These are phyloP conservation scores for Saksenaea oblongispora DNA, from an alignment of 371 early-diverging fungal genomes.

Conservation along the genomic window DNA sequence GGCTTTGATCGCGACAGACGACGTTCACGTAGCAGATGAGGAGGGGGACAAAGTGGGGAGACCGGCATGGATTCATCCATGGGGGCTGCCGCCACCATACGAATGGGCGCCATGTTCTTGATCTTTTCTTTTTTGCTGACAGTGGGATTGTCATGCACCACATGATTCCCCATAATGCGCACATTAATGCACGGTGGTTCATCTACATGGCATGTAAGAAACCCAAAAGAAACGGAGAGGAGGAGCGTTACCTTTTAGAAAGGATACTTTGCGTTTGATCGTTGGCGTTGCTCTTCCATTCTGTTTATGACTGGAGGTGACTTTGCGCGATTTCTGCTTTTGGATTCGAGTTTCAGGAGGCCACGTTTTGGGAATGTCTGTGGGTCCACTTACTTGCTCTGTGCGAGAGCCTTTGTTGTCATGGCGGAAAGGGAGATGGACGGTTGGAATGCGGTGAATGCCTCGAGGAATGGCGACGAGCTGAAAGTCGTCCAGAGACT, in stretches of 20 bases:
- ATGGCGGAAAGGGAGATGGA: background rate
- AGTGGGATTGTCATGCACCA: conserved; percentile 17
- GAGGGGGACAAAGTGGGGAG: conserved; percentile 39
- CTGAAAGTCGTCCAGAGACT: background rate
- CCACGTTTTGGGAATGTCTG: background rate
- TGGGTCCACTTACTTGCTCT: background rate
- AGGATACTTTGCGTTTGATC: background rate
- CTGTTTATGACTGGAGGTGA: background rate
- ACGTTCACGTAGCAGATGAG: conserved; percentile 35
- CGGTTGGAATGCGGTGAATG: conserved; percentile 4
- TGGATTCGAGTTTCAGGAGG: background rate
- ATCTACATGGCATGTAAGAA: no score
- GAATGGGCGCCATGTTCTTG: background rate
- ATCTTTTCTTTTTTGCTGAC: conserved; percentile 8
- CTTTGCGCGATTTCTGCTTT: background rate
- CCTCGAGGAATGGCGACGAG: background rate
- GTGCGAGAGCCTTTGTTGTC: background rate
- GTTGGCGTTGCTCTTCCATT: background rate
- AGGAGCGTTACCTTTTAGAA: background rate
- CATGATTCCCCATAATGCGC: conserved; percentile 16
- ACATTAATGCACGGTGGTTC: conserved; percentile 23
- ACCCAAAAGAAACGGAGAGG: no score
- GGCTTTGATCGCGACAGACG: conserved; percentile 19
- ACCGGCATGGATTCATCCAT: conserved; percentile 16
- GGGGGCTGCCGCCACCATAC: background rate